Evolutionary conservation across 768 basidiomycete genomes (phyloP), one percentile per base, ranked within the genome.

Genomic region (Russula earlei): DNA sequence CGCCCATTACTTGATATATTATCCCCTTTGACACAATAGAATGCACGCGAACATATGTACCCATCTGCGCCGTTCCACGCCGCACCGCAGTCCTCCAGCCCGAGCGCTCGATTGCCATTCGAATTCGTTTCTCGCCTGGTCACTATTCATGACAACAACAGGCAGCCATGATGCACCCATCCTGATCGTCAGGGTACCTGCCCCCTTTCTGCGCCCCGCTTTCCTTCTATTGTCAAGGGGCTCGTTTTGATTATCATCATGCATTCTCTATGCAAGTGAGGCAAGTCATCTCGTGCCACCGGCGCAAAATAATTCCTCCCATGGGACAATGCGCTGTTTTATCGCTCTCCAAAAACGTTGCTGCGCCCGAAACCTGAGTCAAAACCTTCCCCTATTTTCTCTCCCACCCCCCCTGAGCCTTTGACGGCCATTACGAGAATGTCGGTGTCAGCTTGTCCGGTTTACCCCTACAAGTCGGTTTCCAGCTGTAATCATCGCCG

Each of bases 1-100:
- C 55, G 51, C 61, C 61, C 54, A 49, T 55, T 42, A 34, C 24
- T 40, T 60, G 1, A 47, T 47, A 49, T 53, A 61, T 59, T 36
- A 41, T 49, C 51, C 41, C 44, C 24, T 52, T 61, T 52, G 50
- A 49, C 34, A 54, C 47, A 58, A 49, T 54, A 40, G 52, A 29
- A 22, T 43, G 15, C 38, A 49, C 43, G 47, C 44, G 29, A 56
- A 51, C 40, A 29, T 19, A 41, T n/a, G n/a, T n/a, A n/a, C n/a
- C 56, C 44, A 49, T 31, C 48, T 58, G 27, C 52, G 56, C 56
- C 47, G 20, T 44, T 14, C 54, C 27, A 17, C 11, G 10, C 14
- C 25, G 24, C 15, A 42, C 46, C 40, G 24, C 45, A 52, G n/a
- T n/a, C n/a, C n/a, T n/a, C 31, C 40, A 14, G 33, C 15, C 15